Evolutionary conservation across 345 rosid genomes (phyloP), one percentile per base, ranked within the genome.

Genomic region (Noccaea bulbosa): DNA sequence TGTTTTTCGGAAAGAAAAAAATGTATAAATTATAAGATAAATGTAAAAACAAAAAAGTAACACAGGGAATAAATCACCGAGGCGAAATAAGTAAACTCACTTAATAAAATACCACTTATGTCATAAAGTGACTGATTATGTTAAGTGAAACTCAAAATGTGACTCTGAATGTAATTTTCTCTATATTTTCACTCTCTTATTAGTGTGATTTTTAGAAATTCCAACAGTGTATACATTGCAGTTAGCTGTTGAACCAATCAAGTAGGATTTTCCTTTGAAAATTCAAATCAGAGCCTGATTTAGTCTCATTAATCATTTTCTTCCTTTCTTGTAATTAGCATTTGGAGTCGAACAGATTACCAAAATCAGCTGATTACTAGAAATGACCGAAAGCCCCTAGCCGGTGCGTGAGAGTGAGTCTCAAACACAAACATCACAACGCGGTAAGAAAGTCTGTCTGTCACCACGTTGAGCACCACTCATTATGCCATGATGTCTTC

Each of bases 401-500:
- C 44, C 61, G 75, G 75, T 60, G 69, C 38, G 14, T 41, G 37
- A 71, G 22, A 14, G 24, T 60, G 67, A 71, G 68, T 12, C 38
- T 9, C 7, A 45, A 57, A 46, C 74, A 44, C 7, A 45, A 57
- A 46, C 74, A 44, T 32, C 32, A 47, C 70, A 53, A 51, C 69
- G 75, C 62, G 69, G 69, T 71, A n/a, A 52, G n/a, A 62, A 71
- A 72, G 41, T 24, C 70, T 45, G 70, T 53, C 70, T 45, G 70
- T 53, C 70, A 34, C 45, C 76, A 53, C 56, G 69, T 62, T 62
- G 47, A 49, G 60, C 8, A 34, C 68, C 75, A 41, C 53, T 71
- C 62, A 62, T 70, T 15, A 38, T 43, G 30, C 67, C 74, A 38
- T 3, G 41, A 11, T 70, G 66, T 61, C 61, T 11, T 71, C 68